Evolutionary conservation across 164 flowering plant genomes (phyloP).

Genomic region (Macadamia integrifolia): DNA sequence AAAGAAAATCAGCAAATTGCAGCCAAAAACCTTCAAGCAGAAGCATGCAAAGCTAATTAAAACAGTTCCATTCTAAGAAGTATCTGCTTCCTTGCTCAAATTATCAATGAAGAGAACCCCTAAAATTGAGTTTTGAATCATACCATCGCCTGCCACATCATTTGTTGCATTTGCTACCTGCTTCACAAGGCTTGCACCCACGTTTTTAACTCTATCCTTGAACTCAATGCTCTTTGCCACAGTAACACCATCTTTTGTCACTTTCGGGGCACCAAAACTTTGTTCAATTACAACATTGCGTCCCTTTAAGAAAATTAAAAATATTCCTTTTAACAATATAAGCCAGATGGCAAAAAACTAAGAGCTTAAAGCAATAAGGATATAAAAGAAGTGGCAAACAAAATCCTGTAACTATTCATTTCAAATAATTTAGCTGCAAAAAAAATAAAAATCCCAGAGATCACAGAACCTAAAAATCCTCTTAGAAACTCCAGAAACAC

Average conservation of each 20-base stretch:
- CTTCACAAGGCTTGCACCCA: slow-evolving; percentile 97
- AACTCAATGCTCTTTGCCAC: slow-evolving; percentile 96
- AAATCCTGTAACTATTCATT: background rate
- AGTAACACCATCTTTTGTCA: slow-evolving; percentile 97
- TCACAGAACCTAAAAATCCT: too few species aligned
- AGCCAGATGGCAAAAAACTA: background rate
- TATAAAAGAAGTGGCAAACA: background rate
- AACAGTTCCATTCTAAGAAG: too few species aligned
- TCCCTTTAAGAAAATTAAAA: slow-evolving; percentile 40
- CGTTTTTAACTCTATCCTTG: slow-evolving; percentile 73
- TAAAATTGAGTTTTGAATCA: slow-evolving; percentile 7
- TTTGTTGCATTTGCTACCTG: slow-evolving; percentile 99
- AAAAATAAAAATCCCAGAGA: too few species aligned
- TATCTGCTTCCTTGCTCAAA: too few species aligned
- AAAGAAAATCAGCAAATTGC: too few species aligned
- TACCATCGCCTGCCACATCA: slow-evolving; percentile 95
- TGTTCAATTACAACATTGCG: slow-evolving; percentile 88
- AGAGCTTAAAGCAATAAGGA: background rate
- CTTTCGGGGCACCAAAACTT: slow-evolving; percentile 92
- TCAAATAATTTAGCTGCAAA: too few species aligned
- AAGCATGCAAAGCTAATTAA: too few species aligned
- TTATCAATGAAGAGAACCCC: too few species aligned
- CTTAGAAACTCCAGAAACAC: too few species aligned
- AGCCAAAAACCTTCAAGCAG: too few species aligned
- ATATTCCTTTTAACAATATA: background rate